A percentile compares a stretch with the other conserved stretches of the same genome.
These are phyloP conservation scores for Aspergillus sp. DNA, from an alignment of 2,329 filamentous ascomycete genomes.

Conservation along the genomic window DNA sequence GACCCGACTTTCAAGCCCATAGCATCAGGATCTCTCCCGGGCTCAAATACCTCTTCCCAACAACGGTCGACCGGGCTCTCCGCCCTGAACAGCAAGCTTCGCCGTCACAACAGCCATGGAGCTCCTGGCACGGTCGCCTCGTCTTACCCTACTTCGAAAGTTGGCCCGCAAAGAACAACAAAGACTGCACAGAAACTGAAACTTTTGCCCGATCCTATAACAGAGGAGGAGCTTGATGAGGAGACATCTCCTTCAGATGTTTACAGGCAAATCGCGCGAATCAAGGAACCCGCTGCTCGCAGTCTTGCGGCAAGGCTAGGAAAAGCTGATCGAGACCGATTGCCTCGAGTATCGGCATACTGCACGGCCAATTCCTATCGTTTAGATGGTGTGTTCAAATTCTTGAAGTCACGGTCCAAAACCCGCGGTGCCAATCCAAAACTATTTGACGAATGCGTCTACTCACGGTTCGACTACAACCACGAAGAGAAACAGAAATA, in stretches of 20 bases:
- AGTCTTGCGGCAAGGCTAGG: slow-evolving; percentile 89
- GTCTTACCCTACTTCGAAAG: slow-evolving; percentile 60
- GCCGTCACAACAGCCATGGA: slow-evolving; percentile 80
- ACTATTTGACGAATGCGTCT: slow-evolving; percentile 95
- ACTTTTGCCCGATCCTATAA: slow-evolving; percentile 86
- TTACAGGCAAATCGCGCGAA: slow-evolving; percentile 95
- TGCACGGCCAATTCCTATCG: slow-evolving; percentile 92
- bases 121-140: slow-evolving; percentile 50
- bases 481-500: slow-evolving; percentile 46
- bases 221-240: slow-evolving; percentile 74
- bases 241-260: slow-evolving; percentile 85
- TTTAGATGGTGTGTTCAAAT: slow-evolving; percentile 84
- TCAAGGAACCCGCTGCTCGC: slow-evolving; percentile 92
- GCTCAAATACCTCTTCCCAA: slow-evolving; percentile 29
- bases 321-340: slow-evolving; percentile 82
- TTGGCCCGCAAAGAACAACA: slow-evolving; percentile 90
- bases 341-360: slow-evolving; percentile 93
- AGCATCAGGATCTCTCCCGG: slow-evolving; percentile 39
- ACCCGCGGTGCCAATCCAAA: slow-evolving; percentile 81
- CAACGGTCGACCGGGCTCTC: slow-evolving; percentile 65
- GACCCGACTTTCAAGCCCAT: slow-evolving; percentile 43
- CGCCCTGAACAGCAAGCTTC: slow-evolving; percentile 81
- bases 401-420: slow-evolving; percentile 80
- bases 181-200: slow-evolving; percentile 97
- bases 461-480: slow-evolving; percentile 85